Percentiles rank a stretch among this genome's conserved stretches.
Conservation (phyloP, 768 basidiomycete species). For the Russula abietina region DNA sequence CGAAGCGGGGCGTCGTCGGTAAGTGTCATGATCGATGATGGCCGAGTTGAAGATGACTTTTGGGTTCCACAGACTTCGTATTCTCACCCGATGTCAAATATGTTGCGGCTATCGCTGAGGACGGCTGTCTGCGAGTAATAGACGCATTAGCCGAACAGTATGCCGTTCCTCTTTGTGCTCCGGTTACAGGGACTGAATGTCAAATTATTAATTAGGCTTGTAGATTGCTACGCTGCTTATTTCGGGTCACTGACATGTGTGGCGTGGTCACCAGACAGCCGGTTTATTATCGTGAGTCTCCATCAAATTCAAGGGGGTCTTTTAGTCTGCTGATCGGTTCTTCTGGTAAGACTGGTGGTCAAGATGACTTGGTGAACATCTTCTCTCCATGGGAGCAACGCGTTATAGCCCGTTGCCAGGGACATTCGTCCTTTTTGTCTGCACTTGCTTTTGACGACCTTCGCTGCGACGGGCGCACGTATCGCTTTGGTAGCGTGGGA, state of each 20-base stretch:
- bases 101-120: constrained; percentile 86
- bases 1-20: constrained; percentile 69
- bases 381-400: constrained; percentile 93
- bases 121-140: constrained; percentile 85
- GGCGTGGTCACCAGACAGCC: constrained; percentile 92
- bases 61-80: constrained; percentile 58
- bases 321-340: constrained; percentile 4
- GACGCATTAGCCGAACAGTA: constrained; percentile 85
- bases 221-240: constrained; percentile 91
- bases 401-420: constrained; percentile 92
- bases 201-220: constrained; percentile 53
- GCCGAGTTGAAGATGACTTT: constrained; percentile 1
- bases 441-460: constrained; percentile 86
- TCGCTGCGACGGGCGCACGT: constrained; percentile 82
- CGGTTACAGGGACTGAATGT: neutral
- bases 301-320: neutral
- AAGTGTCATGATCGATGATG: constrained; percentile 26
- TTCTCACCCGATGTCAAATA: constrained; percentile 92
- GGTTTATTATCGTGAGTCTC: constrained; percentile 70
- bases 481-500: constrained; percentile 92
- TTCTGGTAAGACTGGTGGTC: constrained; percentile 73
- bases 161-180: constrained; percentile 29
- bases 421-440: constrained; percentile 92
- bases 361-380: constrained; percentile 93
- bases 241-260: constrained; percentile 89